Percentiles rank a stretch among this genome's conserved stretches.
Conservation (phyloP, 179 eudicot genomes). For the Carnegiea gigantea region DNA sequence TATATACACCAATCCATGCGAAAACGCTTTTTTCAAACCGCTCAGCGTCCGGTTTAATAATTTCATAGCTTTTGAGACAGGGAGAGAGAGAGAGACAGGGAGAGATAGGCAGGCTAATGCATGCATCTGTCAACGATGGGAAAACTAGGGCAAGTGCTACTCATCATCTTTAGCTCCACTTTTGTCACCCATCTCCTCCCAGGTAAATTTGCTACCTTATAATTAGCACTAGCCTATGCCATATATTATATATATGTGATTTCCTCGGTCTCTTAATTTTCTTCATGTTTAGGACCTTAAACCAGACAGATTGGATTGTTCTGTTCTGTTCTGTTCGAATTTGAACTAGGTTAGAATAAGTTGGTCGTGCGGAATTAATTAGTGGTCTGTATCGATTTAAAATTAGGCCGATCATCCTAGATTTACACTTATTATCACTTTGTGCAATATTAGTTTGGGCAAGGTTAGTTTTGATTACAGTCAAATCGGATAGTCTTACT, state of each 20-base stretch:
- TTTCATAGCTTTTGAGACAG: too few species aligned
- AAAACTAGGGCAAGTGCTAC: neutral
- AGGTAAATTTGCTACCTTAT: slow-evolving; percentile 1
- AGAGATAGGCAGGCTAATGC: neutral
- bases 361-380: too few species aligned
- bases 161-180: slow-evolving; percentile 6
- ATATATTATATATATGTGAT: too few species aligned
- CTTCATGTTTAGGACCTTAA: too few species aligned
- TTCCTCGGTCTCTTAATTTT: neutral
- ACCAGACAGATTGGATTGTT: too few species aligned
- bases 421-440: too few species aligned
- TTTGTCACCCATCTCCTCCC: slow-evolving; percentile 2
- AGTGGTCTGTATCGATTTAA: too few species aligned
- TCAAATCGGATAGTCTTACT: neutral
- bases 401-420: too few species aligned
- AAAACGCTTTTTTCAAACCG: neutral
- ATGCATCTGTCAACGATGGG: neutral
- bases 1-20: too few species aligned
- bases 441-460: neutral
- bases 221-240: too few species aligned
- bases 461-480: neutral
- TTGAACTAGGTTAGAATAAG: too few species aligned
- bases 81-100: neutral
- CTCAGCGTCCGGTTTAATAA: neutral
- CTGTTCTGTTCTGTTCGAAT: too few species aligned